Evolutionary conservation across 352 stramenopile genomes (phyloP), one percentile per base, ranked within the genome.

Genomic region (Saprolegnia diclina): DNA sequence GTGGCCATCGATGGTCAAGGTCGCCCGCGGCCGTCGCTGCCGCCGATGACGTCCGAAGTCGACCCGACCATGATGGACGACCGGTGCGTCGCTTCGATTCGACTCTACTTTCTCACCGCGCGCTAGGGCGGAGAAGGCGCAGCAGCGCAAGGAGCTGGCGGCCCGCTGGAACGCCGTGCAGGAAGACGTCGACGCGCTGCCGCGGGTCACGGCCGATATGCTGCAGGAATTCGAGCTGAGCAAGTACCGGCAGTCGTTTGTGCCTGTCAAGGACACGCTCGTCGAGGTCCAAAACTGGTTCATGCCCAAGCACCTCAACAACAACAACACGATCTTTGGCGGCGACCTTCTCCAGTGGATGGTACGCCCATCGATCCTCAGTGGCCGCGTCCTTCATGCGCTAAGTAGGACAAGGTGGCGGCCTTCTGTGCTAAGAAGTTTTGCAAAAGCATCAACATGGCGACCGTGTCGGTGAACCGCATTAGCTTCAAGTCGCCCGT

Each of bases 391-490:
- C 29, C 2, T 35, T 35, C 50, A 40, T 18, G 56, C 29, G 44
- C 48, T 22, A 5, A 50, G 76, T 42, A 88, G 78, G 83, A 91
- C 71, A 79, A 77, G 62, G 80, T 79, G 10, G 83, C 81, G 19
- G 65, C 88, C 37, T 87, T 89, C 71, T 89, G 81, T 54, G 81
- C 83, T 19, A 80, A 81, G 35, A 88, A 80, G 52, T 91, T 89
- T 52, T 84, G 81, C 7, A 88, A 87, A 59, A 89, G 81, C 73
- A 79, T 87, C 64, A 80, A 79, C 65, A 91, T 91, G 80, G 81
- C 85, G 44, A 91, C 83, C 4, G 82, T 89, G 68, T 73, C 81
- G 18, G 89, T 91, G 81, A 88, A 91, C 70, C 83, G 83, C 67
- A 73, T 89, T 70, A 66, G 82, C 21, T 91, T 91, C 63, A 88